Conservation (phyloP, 306 rosid species). For the Leucaena leucocephala region DNA sequence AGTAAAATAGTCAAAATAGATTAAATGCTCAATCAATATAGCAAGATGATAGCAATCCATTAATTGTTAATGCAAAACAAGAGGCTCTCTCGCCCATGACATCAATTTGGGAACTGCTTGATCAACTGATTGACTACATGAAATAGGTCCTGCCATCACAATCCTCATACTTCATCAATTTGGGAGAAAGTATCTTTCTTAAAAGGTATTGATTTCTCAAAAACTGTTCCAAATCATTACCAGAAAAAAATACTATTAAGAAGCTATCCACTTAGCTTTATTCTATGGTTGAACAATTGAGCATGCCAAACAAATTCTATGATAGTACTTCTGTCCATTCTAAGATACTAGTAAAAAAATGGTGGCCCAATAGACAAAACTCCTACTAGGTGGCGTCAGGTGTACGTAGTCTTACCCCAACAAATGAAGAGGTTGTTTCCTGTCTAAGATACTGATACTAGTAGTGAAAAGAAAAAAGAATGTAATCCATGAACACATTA, state of each 20-base stretch:
- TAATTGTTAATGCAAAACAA: not conserved
- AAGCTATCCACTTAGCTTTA: not conserved
- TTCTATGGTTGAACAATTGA: not conserved
- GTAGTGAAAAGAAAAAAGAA: not conserved
- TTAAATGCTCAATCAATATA: slow-evolving; percentile 3
- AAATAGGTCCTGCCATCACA: not conserved
- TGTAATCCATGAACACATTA: not conserved
- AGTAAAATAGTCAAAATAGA: not conserved
- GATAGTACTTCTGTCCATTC: not conserved
- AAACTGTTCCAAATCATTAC: not conserved
- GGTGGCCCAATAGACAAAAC: too few relatives aligned
- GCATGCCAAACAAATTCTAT: not conserved
- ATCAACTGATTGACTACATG: slow-evolving; percentile 1
- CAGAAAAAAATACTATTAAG: not conserved
- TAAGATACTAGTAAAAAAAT: too few relatives aligned
- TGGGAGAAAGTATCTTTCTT: slow-evolving; percentile 2
- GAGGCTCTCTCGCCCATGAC: slow-evolving; percentile 15
- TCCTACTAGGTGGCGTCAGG: too few relatives aligned
- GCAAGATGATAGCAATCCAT: not conserved
- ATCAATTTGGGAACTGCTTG: not conserved
- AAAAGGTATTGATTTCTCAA: not conserved
- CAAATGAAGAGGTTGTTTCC: too few relatives aligned
- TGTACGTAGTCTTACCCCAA: too few relatives aligned
- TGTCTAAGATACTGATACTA: not conserved
- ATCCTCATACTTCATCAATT: not conserved